phyloP scores from a whole-genome alignment of 371 early-diverging fungal species.

The Syncephalastrum monosporum region DNA sequence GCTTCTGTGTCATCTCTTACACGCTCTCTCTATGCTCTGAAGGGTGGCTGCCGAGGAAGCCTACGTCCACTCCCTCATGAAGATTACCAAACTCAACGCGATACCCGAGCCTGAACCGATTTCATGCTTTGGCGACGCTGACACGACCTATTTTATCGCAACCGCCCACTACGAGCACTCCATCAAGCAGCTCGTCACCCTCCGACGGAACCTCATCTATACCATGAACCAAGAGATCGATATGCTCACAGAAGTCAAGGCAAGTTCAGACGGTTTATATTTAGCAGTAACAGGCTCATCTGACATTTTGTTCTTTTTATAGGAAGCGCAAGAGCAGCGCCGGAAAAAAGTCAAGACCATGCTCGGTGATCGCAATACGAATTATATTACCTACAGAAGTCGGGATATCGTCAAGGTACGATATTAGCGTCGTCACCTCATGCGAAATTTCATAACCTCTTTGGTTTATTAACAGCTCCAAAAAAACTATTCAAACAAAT shows the following conservation, averaged over 20 bases:
- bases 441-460: neutral
- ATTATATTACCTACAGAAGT: conserved; percentile 35
- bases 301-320: neutral
- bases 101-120: conserved; percentile 20
- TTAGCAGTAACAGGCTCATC: neutral
- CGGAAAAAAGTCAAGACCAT: conserved; percentile 35
- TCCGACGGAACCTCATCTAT: conserved; percentile 22
- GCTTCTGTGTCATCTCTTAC: neutral
- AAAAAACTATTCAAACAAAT: conserved; percentile 42
- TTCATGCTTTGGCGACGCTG: conserved; percentile 26
- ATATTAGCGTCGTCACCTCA: neutral
- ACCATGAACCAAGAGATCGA: conserved; percentile 15
- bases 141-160: conserved; percentile 26
- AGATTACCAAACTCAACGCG: conserved; percentile 24
- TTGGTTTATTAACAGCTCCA: conserved; percentile 31
- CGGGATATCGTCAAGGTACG: conserved; percentile 42
- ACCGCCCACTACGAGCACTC: conserved; percentile 30
- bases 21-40: neutral
- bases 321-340: conserved; percentile 38
- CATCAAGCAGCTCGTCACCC: conserved; percentile 29
- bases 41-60: conserved; percentile 46
- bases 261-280: neutral
- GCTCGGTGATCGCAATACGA: conserved; percentile 33
- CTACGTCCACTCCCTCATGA: conserved; percentile 27
- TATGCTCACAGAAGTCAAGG: conserved; percentile 16